Conservation (phyloP, 257 asterid genomes). For the Solanum dulcamara region DNA sequence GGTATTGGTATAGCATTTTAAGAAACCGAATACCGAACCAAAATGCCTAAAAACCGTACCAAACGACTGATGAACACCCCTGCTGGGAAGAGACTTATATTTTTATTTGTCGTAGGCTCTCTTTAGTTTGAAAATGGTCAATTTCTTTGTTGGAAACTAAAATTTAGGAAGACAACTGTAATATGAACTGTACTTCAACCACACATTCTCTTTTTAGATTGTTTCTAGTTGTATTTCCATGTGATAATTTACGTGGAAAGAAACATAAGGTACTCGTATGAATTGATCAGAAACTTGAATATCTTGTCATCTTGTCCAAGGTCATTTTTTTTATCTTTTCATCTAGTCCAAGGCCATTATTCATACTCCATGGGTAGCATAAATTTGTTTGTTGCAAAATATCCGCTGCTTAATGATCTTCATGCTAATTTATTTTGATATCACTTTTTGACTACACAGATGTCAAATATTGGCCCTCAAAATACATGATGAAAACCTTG, state of each 20-base stretch:
- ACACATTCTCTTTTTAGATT: not conserved
- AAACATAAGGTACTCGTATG: not conserved
- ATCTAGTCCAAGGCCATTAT: not conserved
- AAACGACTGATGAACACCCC: not conserved
- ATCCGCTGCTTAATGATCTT: not conserved
- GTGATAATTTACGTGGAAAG: not conserved
- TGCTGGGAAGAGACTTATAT: not conserved
- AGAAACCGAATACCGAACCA: not conserved
- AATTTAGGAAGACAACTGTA: not conserved
- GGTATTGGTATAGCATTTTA: not conserved
- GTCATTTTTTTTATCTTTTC: not conserved
- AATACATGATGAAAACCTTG: not conserved
- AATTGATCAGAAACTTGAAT: not conserved
- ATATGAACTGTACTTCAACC: not conserved
- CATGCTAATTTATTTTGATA: not conserved
- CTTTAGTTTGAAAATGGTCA: not conserved
- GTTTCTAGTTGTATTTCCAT: not conserved
- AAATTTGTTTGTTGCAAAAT: not conserved
- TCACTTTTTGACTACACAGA: not conserved
- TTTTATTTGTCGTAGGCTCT: not conserved
- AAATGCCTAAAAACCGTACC: not conserved
- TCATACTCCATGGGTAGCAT: not conserved
- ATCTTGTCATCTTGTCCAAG: not conserved
- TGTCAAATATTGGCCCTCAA: not conserved
- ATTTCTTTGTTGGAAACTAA: not conserved